phyloP scores from a whole-genome alignment of 345 rosid genomes.

The Ceriops tagal region DNA sequence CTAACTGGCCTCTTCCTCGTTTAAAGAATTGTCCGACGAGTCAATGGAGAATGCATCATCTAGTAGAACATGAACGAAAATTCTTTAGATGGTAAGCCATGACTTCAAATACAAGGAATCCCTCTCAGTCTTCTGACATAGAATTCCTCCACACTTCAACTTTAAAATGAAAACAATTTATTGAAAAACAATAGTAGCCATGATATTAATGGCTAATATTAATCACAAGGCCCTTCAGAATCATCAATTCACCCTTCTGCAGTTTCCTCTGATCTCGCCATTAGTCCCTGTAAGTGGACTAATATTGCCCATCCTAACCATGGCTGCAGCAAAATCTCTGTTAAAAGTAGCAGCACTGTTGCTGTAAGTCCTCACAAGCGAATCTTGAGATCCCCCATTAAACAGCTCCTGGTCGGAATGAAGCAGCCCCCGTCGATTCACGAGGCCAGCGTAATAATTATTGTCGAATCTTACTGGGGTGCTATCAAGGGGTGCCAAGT shows the following conservation, averaged over 20 bases:
- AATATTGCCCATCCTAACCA: conserved; percentile 48
- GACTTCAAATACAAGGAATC: too few relatives aligned
- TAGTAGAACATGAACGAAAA: too few relatives aligned
- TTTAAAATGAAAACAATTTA: too few relatives aligned
- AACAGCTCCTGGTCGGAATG: conserved; percentile 48
- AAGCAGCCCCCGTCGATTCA: conserved; percentile 37
- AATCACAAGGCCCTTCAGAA: not conserved
- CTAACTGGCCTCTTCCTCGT: too few relatives aligned
- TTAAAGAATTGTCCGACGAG: too few relatives aligned
- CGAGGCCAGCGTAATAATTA: conserved; percentile 27
- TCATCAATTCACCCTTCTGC: conserved; percentile 27
- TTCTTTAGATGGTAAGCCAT: too few relatives aligned
- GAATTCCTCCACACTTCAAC: too few relatives aligned
- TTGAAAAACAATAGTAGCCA: too few relatives aligned
- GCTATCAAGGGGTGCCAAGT: conserved; percentile 32
- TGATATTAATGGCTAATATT: too few relatives aligned
- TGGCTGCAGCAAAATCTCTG: conserved; percentile 37
- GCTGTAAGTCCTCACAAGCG: conserved; percentile 30
- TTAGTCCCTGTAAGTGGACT: conserved; percentile 36
- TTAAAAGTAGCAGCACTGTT: conserved; percentile 15
- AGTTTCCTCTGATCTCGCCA: conserved; percentile 43
- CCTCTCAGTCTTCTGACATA: too few relatives aligned
- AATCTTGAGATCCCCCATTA: conserved; percentile 32
- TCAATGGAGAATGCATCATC: too few relatives aligned
- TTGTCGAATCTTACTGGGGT: conserved; percentile 34